These are phyloP conservation scores for Schrenkiella parvula DNA, from an alignment of 345 rosid species.

Conservation along the genomic window DNA sequence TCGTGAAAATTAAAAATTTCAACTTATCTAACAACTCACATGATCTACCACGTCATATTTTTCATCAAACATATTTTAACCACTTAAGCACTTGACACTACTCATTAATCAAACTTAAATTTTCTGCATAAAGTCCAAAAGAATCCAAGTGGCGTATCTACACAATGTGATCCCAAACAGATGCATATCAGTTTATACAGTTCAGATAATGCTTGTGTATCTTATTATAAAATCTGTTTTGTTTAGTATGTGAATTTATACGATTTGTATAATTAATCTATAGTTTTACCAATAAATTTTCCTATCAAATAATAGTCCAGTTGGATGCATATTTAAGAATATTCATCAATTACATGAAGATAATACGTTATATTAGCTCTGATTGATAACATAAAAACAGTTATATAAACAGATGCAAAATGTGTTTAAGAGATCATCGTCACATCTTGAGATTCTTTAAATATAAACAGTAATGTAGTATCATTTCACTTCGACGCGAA, in stretches of 20 bases:
- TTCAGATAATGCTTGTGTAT: background rate
- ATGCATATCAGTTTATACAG: background rate
- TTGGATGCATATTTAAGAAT: background rate
- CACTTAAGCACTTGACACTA: background rate
- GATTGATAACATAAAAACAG: too few species aligned
- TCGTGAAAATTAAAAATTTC: background rate
- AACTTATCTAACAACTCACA: slow-evolving; percentile 27
- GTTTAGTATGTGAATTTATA: background rate
- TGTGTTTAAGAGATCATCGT: background rate
- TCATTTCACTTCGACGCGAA: background rate
- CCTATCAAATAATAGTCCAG: background rate
- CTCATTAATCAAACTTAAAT: background rate
- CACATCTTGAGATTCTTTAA: background rate
- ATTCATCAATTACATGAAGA: background rate
- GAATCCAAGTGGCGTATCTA: slow-evolving; percentile 21
- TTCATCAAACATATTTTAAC: background rate
- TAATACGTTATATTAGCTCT: too few species aligned
- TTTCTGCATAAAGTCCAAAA: slow-evolving; percentile 13
- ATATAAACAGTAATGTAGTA: background rate
- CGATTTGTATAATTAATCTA: background rate
- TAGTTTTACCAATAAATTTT: background rate
- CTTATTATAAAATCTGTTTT: background rate
- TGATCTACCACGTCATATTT: slow-evolving; percentile 9
- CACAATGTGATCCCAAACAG: slow-evolving; percentile 16
- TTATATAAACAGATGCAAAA: background rate